Conservation (phyloP, 805 yeast species). For the Cyberlindnera veronae region DNA sequence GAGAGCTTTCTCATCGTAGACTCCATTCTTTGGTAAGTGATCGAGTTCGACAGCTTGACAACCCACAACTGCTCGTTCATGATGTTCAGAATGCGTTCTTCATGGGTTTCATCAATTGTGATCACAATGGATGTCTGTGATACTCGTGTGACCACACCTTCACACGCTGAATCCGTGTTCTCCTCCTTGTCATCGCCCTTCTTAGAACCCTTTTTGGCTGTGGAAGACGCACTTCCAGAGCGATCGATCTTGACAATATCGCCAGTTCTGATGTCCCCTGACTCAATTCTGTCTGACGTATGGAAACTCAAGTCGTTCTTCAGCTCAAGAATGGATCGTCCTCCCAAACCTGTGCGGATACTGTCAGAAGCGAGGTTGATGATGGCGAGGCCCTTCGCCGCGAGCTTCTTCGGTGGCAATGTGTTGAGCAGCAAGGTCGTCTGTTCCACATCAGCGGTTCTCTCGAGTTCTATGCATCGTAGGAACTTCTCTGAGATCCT, state of each 20-base stretch:
- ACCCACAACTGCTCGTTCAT: conserved; percentile 58
- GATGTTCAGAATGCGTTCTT: conserved; percentile 45
- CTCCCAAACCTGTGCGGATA: conserved; percentile 75
- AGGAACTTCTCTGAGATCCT: conserved; percentile 20
- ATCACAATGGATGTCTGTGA: conserved; percentile 47
- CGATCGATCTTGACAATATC: conserved; percentile 68
- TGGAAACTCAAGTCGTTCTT: conserved; percentile 47
- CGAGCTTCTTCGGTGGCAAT: conserved; percentile 62
- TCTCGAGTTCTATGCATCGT: conserved; percentile 17
- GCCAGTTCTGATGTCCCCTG: conserved; percentile 63
- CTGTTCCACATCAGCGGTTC: conserved; percentile 24
- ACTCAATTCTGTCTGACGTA: conserved; percentile 33
- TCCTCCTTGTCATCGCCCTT: conserved; percentile 18
- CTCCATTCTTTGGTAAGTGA: conserved; percentile 76
- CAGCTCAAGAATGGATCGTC: conserved; percentile 65
- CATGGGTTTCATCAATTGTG: conserved; percentile 55
- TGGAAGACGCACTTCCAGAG: conserved; percentile 21
- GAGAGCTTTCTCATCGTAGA: conserved; percentile 65
- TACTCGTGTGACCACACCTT: conserved; percentile 65
- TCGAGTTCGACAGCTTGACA: conserved; percentile 51
- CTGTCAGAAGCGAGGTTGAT: conserved; percentile 59
- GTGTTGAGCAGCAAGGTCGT: conserved; percentile 38
- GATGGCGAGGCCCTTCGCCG: conserved; percentile 70
- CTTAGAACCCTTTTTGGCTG: conserved; percentile 13
- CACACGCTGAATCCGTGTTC: conserved; percentile 32